Evolutionary conservation across 225 moss, liverwort and hornwort genomes (phyloP).

Genomic region (Bryum argenteum): DNA sequence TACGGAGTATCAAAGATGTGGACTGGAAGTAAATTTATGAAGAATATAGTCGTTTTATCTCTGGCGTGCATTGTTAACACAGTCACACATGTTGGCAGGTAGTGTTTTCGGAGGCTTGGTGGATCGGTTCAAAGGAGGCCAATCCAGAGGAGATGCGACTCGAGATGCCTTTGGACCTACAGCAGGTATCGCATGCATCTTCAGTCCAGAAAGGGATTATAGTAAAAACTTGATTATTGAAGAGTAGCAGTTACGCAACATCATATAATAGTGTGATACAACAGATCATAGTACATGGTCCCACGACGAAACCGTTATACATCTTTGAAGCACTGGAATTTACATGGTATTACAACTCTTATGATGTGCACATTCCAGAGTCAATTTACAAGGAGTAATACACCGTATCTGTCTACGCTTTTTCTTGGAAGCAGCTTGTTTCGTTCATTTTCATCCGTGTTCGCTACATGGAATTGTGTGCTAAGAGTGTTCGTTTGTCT

Average conservation of each 20-base stretch:
- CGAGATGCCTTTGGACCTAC: conserved; percentile 70
- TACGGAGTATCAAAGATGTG: conserved; percentile 4
- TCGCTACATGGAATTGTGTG: conserved; percentile 21
- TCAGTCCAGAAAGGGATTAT: conserved; percentile 1
- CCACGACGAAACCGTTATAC: not conserved
- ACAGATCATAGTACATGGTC: conserved; percentile 1
- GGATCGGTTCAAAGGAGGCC: conserved; percentile 86
- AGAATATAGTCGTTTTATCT: not conserved
- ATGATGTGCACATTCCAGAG: conserved; percentile 8
- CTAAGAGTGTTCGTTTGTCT: conserved; percentile 37
- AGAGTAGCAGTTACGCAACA: not conserved
- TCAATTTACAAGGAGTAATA: not conserved
- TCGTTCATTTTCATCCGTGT: conserved; percentile 11
- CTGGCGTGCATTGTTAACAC: conserved; percentile 25
- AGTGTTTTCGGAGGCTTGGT: conserved; percentile 86
- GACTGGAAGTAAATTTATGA: conserved; percentile 20
- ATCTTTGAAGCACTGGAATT: conserved; percentile 17
- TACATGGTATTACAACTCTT: conserved; percentile 2
- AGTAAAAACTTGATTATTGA: not conserved
- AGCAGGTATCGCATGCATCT: conserved; percentile 58
- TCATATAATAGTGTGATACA: conserved; percentile 6
- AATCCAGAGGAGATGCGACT: conserved; percentile 87
- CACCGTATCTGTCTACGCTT: not conserved
- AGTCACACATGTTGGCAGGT: conserved; percentile 59
- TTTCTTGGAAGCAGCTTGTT: conserved; percentile 16